Base-by-base conservation (phyloP, 1,284 basidiomycete species). In the Ganoderma lucidum region DNA sequence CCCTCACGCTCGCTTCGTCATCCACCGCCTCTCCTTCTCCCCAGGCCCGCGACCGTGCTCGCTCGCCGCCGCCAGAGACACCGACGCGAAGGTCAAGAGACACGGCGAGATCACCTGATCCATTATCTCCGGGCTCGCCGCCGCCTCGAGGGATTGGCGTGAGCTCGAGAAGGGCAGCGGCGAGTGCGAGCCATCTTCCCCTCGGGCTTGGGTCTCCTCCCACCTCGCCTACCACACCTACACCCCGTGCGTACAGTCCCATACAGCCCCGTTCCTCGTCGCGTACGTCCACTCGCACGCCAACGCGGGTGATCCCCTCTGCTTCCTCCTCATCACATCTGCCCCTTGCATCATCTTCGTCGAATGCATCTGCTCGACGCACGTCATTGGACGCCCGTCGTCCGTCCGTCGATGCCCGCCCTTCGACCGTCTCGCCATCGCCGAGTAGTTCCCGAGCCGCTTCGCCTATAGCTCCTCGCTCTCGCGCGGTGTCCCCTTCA, bases 161-260 rank as follows among this genome's bases (percentile, higher is more conserved):
- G 72, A 78, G 63, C 79, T 80, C 83, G 65, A 77, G 79, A 71
- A 80, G 81, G 68, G 80, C 78, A 39, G 79, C 82, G 58, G 75
- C 81, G 32, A 84, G 82, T 75, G 78, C 80, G 63, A 81, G 80
- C 62, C 80, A 84, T 74, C 79, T 84, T 64, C 82, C 85, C n/a
- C 74, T 81, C 41, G 75, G 74, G 2, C 64, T 67, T 66, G 65
- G 77, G 70, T 74, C 71, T 63, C 72, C 80, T 70, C 53, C 53
- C 53, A 17, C 15, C 14, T 71, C 81, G 74, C 51, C 77, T 30
- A 78, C 82, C 64, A 81, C 82, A 30, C 81, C 82, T 64, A 81
- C 82, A 28, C 81, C 81, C 32, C 82, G 82, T 65, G 80, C 82
- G 48, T 75, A 73, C 15, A 88, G 84, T 71, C 85, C 85, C 30